Evolutionary conservation across 2,329 filamentous ascomycete species (phyloP).

Genomic region (Alternaria infectoria): DNA sequence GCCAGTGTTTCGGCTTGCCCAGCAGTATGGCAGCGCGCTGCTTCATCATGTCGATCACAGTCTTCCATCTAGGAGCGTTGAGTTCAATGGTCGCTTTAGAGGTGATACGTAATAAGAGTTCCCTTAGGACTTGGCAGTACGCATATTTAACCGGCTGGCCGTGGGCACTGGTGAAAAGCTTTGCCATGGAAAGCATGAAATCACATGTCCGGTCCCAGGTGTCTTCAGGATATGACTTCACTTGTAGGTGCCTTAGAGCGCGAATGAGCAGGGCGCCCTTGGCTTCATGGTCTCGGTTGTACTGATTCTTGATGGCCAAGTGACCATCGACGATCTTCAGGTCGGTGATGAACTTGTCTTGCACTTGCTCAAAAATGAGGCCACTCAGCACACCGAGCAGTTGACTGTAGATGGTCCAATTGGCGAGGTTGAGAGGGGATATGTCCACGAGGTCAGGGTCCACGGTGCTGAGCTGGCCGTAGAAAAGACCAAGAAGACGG

Average conservation of each 20-base stretch:
- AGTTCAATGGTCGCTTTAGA: conserved; percentile 80
- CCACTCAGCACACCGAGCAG: conserved; percentile 96
- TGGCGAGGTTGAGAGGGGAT: conserved; percentile 85
- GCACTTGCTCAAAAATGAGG: conserved; percentile 85
- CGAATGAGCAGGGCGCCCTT: conserved; percentile 86
- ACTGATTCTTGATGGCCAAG: conserved; percentile 71
- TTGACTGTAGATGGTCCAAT: conserved; percentile 94
- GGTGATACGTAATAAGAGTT: conserved; percentile 84
- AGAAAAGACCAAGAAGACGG: conserved; percentile 93
- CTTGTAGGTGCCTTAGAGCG: conserved; percentile 87
- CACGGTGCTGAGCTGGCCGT: conserved; percentile 88
- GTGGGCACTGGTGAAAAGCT: conserved; percentile 82
- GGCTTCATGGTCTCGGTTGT: conserved; percentile 73
- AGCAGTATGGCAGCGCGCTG: conserved; percentile 84
- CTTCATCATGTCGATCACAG: conserved; percentile 80
- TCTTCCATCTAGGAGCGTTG: conserved; percentile 81
- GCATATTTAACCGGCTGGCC: conserved; percentile 90
- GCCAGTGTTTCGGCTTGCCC: conserved; percentile 91
- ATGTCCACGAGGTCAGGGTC: conserved; percentile 80
- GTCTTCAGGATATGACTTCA: conserved; percentile 75
- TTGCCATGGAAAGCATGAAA: conserved; percentile 81
- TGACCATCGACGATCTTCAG: conserved; percentile 80
- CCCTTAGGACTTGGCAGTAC: conserved; percentile 90
- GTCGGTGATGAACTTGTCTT: conserved; percentile 80
- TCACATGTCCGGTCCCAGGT: conserved; percentile 88